Percentiles rank a stretch among this genome's conserved stretches.
phyloP scores from a whole-genome alignment of 2,329 filamentous ascomycete genomes.

The Dryadomyces quercivorus region DNA sequence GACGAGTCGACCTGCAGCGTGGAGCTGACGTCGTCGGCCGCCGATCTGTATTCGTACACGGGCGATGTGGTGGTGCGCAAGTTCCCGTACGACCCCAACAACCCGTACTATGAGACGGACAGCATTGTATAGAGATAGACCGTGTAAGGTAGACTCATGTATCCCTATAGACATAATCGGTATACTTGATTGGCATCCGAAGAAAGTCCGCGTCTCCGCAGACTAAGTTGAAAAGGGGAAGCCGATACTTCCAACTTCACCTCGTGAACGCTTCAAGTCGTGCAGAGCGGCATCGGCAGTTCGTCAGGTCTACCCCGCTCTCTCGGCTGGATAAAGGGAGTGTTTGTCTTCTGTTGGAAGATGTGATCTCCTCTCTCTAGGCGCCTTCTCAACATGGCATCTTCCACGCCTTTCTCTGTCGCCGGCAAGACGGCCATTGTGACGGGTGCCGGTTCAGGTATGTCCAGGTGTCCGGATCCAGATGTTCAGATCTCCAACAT shows the following conservation, averaged over 20 bases:
- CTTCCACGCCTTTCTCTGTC: slow-evolving; percentile 14
- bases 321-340: too few relatives aligned
- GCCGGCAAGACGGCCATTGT: slow-evolving; percentile 37
- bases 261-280: too few relatives aligned
- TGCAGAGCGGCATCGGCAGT: too few relatives aligned
- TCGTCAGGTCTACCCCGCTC: too few relatives aligned
- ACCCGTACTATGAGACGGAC: slow-evolving; percentile 21
- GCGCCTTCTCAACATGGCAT: neutral
- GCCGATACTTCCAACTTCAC: too few relatives aligned
- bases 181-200: too few relatives aligned
- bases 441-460: slow-evolving; percentile 41
- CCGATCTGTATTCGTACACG: slow-evolving; percentile 14
- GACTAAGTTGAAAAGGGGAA: too few relatives aligned
- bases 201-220: too few relatives aligned
- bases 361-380: neutral
- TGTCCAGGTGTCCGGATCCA: slow-evolving; percentile 1
- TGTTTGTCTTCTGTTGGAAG: neutral
- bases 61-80: slow-evolving; percentile 22
- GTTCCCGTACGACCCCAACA: slow-evolving; percentile 24
- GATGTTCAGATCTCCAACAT: too few relatives aligned
- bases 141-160: too few relatives aligned
- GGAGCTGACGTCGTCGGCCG: slow-evolving; percentile 5
- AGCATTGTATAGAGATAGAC: slow-evolving; percentile 12
- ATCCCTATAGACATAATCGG: too few relatives aligned
- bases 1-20: slow-evolving; percentile 5